These are phyloP conservation scores for Axilococcus clingmanii DNA, from an alignment of 139 green algal genomes.

Conservation along the genomic window DNA sequence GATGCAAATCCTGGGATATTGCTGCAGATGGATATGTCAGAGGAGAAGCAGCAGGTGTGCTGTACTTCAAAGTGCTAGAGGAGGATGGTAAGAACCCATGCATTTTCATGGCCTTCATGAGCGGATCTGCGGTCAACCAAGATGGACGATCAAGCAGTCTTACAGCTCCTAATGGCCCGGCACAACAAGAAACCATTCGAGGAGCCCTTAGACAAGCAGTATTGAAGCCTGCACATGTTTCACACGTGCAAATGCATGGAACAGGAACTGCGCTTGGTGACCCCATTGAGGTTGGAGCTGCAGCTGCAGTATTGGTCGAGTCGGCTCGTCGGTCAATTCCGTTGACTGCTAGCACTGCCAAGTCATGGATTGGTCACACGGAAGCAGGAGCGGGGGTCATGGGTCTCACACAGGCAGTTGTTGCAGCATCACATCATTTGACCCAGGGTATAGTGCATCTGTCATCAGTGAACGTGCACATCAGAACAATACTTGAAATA, in stretches of 20 bases:
- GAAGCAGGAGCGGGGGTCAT: conserved; percentile 65
- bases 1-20: conserved; percentile 76
- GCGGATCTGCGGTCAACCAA: conserved; percentile 35
- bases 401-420: conserved; percentile 33
- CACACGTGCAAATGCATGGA: conserved; percentile 55
- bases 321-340: conserved; percentile 9
- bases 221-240: conserved; percentile 23
- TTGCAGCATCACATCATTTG: conserved; percentile 6
- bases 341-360: conserved; percentile 28
- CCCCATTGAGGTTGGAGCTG: conserved; percentile 49
- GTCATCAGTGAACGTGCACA: conserved; percentile 16
- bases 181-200: conserved; percentile 42
- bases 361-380: conserved; percentile 67
- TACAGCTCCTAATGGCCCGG: conserved; percentile 41
- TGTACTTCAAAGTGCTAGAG: conserved; percentile 13
- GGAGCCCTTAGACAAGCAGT: conserved; percentile 33
- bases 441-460: conserved; percentile 19
- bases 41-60: conserved; percentile 47
- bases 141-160: conserved; percentile 39
- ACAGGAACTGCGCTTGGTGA: conserved; percentile 74
- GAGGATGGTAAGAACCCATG: neutral
- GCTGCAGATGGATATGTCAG: conserved; percentile 74
- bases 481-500: conserved; percentile 21
- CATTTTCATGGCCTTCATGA: conserved; percentile 9
- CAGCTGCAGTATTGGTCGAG: conserved; percentile 38